phyloP scores from a whole-genome alignment of 1,284 basidiomycete species.

The Fistulinella staudtii region DNA sequence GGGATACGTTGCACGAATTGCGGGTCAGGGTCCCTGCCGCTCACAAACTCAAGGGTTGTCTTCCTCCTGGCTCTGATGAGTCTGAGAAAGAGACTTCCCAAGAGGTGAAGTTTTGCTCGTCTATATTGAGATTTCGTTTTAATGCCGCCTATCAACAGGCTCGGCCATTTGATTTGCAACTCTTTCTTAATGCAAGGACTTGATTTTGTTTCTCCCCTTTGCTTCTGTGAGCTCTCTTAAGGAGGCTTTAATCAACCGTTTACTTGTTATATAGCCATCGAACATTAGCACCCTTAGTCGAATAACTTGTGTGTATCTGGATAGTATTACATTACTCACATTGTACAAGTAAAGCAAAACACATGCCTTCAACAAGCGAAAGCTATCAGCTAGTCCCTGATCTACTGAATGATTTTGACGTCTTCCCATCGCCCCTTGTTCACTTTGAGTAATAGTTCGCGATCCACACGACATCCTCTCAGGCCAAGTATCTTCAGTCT shows the following conservation, averaged over 20 bases:
- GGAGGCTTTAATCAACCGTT: slow-evolving; percentile 4
- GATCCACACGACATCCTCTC: slow-evolving; percentile 45
- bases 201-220: slow-evolving; percentile 18
- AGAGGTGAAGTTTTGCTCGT: slow-evolving; percentile 18
- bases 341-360: slow-evolving; percentile 6
- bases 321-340: slow-evolving; percentile 24
- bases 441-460: slow-evolving; percentile 39
- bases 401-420: slow-evolving; percentile 45
- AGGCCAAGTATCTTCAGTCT: slow-evolving; percentile 51
- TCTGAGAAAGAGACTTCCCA: slow-evolving; percentile 26
- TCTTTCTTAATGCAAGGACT: slow-evolving; percentile 45
- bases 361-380: not conserved
- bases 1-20: slow-evolving; percentile 50
- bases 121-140: not conserved
- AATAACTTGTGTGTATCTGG: slow-evolving; percentile 15
- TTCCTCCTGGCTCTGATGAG: slow-evolving; percentile 12
- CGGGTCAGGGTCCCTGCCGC: slow-evolving; percentile 44
- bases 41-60: slow-evolving; percentile 38
- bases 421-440: slow-evolving; percentile 64
- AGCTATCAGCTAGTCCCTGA: not conserved
- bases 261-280: slow-evolving; percentile 10
- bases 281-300: slow-evolving; percentile 18
- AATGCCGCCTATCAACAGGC: slow-evolving; percentile 15
- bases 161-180: slow-evolving; percentile 48
- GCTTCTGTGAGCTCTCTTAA: not conserved